Base-by-base conservation (phyloP, 2,329 filamentous ascomycete genomes). In the Beauveria brongniartii region DNA sequence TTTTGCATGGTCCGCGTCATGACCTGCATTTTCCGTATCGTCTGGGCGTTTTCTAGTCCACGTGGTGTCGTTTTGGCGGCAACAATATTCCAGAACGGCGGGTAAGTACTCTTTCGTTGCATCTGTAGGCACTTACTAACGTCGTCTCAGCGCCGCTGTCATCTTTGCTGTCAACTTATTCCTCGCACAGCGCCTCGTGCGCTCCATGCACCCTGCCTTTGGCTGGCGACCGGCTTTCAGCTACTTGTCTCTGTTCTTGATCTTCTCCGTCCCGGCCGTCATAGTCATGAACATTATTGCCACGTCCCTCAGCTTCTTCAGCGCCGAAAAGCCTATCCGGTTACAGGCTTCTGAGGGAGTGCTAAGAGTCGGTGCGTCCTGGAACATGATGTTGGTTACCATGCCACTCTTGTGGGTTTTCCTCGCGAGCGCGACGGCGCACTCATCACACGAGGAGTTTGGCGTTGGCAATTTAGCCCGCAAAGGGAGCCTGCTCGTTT, bases 161-260 rank as follows among this genome's bases (percentile, higher is more conserved):
- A 37, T 74, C 20, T 75, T 74, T 53, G 64, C 73, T 34, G 65
- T 74, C 62, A 75, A 76, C 64, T 68, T 76, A 20, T 68, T 76
- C 62, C 73, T 76, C 59, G 70, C 71, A 2, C 74, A 75, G 62
- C 73, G 75, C 47, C 67, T 77, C 28, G 63, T 76, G 3, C 73
- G 75, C 50, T 72, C 74, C 2, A 69, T 71, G 55, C 74, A 73
- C 40, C 74, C 74, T 9, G 18, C 22, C 16, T 46, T 74, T 9
- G 75, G 74, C 60, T 76, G 74, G 74, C 66, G 69, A 24, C 64
- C 26, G 1, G 63, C 52, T 1, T 67, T 73, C n/a, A 66, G 69
- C 53, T 61, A 68, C 56, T 28, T 63, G 12, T 63, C 62, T 5
- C 47, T 65, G 3, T 62, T 70, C 46, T 64, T 70, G 10, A 64